Base-by-base conservation (phyloP, 495 filamentous ascomycete species). In the Talaromyces borbonicus region DNA sequence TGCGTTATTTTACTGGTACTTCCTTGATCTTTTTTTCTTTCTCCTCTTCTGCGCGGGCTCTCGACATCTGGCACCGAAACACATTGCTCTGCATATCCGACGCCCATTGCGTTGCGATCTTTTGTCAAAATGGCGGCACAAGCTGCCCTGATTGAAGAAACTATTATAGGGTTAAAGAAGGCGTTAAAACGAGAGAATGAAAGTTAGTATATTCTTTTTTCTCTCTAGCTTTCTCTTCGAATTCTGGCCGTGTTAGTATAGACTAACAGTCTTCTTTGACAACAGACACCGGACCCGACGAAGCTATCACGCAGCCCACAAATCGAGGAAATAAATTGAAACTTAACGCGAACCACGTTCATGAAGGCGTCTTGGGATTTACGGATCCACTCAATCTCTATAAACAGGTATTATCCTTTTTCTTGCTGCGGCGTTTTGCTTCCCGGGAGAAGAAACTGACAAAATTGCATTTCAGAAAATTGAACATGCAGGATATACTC, bases 281-380 rank as follows among this genome's bases (percentile, higher is more conserved):
- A 49, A 24, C 57, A 95, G 89, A 84, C 39, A 85, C 85, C 35
- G 89, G 90, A 56, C 87, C 87, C 16, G 92, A 96, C 61, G 84
- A 87, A 51, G 77, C 81, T 33, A 85, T 92, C 55, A 75, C 79
- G 32, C 76, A 80, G 57, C 78, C 78, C 43, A 89, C 85, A 6
- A 97, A 95, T 62, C 85, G 90, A 55, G 88, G 86, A 37, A 85
- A 95, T 60, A 99, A 95, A 60, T 75, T 97, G 48, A 85, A 85
- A 63, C 83, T 76, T 55, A 85, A 85, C 56, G 81, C 89, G 32
- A 75, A 78, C 59, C 86, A 84, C 63, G 79, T 93, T 33, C 83
- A 81, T 46, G 77, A 86, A 56, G 87, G 87, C 31, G 79, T 80
- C 36, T 63, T 92, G 49, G 79, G 84, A 24, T 75, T 77, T 37